Evolutionary conservation across 1,139 yeast species (phyloP).

Genomic region (Scheffersomyces parashehatae): DNA sequence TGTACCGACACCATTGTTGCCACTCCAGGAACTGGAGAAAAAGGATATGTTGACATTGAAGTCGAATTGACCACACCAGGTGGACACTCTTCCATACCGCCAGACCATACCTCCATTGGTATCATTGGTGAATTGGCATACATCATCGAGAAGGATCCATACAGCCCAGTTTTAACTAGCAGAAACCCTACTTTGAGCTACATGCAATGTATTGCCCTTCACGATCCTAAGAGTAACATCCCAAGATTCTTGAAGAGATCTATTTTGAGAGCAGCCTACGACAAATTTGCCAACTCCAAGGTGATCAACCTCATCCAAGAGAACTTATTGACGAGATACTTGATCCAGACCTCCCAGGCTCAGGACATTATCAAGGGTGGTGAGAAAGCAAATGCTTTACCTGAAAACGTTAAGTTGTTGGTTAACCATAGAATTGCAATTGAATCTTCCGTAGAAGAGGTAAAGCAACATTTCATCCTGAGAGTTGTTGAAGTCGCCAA

Average conservation of each 20-base stretch:
- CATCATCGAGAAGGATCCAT: conserved; percentile 52
- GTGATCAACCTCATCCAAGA: conserved; percentile 17
- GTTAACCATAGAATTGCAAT: conserved; percentile 36
- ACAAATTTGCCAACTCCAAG: conserved; percentile 24
- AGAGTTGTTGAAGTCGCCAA: conserved; percentile 30
- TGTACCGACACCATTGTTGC: conserved; percentile 37
- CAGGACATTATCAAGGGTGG: conserved; percentile 36
- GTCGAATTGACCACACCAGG: conserved; percentile 59
- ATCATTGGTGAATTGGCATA: conserved; percentile 55
- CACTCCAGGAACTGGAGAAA: conserved; percentile 58
- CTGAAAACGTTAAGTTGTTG: conserved; percentile 33
- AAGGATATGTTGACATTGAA: conserved; percentile 57
- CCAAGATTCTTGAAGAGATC: conserved; percentile 16
- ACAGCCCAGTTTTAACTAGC: conserved; percentile 39
- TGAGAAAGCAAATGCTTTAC: conserved; percentile 38
- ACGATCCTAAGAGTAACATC: conserved; percentile 18
- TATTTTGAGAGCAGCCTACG: conserved; percentile 27
- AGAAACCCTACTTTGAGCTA: conserved; percentile 51
- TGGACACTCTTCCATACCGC: conserved; percentile 76
- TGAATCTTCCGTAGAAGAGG: conserved; percentile 25
- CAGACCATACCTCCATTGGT: conserved; percentile 76
- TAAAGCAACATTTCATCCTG: conserved; percentile 19
- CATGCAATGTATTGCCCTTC: conserved; percentile 50
- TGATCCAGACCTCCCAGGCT: conserved; percentile 36
- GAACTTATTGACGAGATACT: conserved; percentile 18